phyloP scores from a whole-genome alignment of 2,329 filamentous ascomycete species.

The Fusarium praegraminearum region DNA sequence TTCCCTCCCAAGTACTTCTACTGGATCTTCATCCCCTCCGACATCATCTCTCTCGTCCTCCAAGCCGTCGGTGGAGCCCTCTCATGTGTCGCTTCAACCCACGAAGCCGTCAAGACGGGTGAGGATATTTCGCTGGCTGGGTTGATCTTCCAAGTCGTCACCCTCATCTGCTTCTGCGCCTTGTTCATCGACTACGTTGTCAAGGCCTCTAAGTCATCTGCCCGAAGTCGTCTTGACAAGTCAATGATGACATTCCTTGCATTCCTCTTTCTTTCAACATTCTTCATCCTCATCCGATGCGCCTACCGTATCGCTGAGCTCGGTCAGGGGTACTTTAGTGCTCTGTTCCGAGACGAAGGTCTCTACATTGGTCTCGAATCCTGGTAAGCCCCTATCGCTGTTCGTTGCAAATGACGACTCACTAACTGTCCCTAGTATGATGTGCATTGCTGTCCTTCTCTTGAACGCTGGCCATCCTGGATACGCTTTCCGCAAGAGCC shows the following conservation, averaged over 20 bases:
- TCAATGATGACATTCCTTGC: constrained; percentile 62
- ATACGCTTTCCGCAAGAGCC: constrained; percentile 20
- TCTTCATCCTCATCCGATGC: constrained; percentile 68
- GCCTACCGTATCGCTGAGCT: constrained; percentile 71
- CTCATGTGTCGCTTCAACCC: constrained; percentile 54
- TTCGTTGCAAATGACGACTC: not conserved
- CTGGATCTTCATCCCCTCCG: constrained; percentile 56
- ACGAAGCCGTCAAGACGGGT: constrained; percentile 50
- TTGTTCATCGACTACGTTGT: constrained; percentile 59
- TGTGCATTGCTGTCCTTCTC: constrained; percentile 40
- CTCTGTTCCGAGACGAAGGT: constrained; percentile 42
- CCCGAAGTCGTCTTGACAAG: constrained; percentile 48
- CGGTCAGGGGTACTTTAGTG: constrained; percentile 62
- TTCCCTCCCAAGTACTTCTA: constrained; percentile 41
- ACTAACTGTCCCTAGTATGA: constrained; percentile 36
- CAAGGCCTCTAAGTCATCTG: constrained; percentile 45
- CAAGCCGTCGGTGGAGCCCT: constrained; percentile 65
- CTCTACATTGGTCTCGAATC: constrained; percentile 47
- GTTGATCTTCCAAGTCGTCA: constrained; percentile 64
- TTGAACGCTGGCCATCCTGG: constrained; percentile 44
- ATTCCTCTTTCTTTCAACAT: constrained; percentile 62
- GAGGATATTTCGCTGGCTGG: constrained; percentile 64
- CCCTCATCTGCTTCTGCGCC: constrained; percentile 59
- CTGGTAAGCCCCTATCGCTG: constrained; percentile 25
- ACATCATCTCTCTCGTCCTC: constrained; percentile 63